Base-by-base conservation (phyloP, 148 eudicot species). In the Nepenthes mirabilis region DNA sequence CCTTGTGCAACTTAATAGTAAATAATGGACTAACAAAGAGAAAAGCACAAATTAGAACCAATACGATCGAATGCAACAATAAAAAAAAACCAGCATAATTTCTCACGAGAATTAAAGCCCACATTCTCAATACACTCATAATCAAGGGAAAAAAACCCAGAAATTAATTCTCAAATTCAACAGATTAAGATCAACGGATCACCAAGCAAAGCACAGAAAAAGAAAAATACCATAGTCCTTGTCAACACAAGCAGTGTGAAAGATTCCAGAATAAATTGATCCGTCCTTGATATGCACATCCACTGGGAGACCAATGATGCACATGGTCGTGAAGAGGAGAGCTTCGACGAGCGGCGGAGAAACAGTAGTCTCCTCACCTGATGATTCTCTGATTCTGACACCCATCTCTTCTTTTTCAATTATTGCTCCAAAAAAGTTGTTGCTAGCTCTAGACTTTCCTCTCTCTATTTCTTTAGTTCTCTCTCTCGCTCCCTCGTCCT, bases 221-320 rank as follows among this genome's bases (percentile, higher is more conserved):
- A 10, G 8, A 37, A 61, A 74, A 66, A 37, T 10, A 91, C 97
- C 93, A 68, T 80, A 87, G 6, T 77, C 82, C 35, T 79, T 52
- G 6, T 86, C 78, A 43, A 82, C 48, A 51, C 76, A 75, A 34
- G 91, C 91, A 54, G 96, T 79, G 70, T 82, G 75, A 70, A 93
- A 88, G 12, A 78, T 82, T 62, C 99, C 99, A 51, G 88, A 80
- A 74, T 75, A 93, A 67, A 93, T 43, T 1, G 95, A 86, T 48
- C 89, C 91, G 57, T 93, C 96, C 55, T 66, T 86, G 58, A 79
- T 67, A 68, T 83, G 79, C 75, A 89, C 96, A 53, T 93, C 91
- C 36, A 89, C 99, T 9, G 87, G 82, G 34, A 80, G 78, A 56
- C 91, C 96, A 76, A 93, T 64, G 64, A 93, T 88, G 68, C 73